Conservation (phyloP, 371 early-diverging fungal genomes). For the Mucor plumbeus region DNA sequence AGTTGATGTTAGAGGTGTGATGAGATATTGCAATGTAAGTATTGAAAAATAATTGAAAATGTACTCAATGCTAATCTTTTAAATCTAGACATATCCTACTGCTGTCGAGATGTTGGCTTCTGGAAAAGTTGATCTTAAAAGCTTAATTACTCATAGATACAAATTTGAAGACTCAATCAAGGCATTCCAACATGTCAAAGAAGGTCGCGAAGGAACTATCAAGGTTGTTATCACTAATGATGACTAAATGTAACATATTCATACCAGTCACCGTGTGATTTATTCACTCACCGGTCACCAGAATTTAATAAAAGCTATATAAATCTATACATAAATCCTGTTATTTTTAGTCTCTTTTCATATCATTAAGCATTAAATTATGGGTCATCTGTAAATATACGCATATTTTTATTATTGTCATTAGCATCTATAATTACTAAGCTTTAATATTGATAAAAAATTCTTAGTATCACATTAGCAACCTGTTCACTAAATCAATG, state of each 20-base stretch:
- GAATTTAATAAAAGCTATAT: not conserved
- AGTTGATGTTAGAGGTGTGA: constrained; percentile 56
- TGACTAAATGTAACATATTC: not conserved
- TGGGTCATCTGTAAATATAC: constrained; percentile 25
- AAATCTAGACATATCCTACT: constrained; percentile 43
- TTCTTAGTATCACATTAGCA: constrained; percentile 69
- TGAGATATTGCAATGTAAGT: constrained; percentile 58
- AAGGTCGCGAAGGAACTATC: constrained; percentile 52
- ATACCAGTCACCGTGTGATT: not conserved
- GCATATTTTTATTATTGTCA: not conserved
- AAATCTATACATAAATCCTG: not conserved
- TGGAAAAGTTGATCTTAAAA: constrained; percentile 52
- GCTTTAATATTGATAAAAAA: not conserved
- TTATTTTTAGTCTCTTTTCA: not conserved
- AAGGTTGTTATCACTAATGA: constrained; percentile 52
- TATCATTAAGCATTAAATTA: not conserved
- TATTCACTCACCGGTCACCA: not conserved
- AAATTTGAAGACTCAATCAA: constrained; percentile 47
- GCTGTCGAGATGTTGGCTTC: constrained; percentile 55
- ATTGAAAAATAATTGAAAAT: no score
- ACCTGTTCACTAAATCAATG: constrained; percentile 94
- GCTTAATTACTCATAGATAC: constrained; percentile 55
- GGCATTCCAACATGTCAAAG: constrained; percentile 56
- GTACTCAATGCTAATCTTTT: not conserved
- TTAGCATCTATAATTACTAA: not conserved